phyloP scores from a whole-genome alignment of 192 early-diverging fungal genomes.

The Coemansia sp. region DNA sequence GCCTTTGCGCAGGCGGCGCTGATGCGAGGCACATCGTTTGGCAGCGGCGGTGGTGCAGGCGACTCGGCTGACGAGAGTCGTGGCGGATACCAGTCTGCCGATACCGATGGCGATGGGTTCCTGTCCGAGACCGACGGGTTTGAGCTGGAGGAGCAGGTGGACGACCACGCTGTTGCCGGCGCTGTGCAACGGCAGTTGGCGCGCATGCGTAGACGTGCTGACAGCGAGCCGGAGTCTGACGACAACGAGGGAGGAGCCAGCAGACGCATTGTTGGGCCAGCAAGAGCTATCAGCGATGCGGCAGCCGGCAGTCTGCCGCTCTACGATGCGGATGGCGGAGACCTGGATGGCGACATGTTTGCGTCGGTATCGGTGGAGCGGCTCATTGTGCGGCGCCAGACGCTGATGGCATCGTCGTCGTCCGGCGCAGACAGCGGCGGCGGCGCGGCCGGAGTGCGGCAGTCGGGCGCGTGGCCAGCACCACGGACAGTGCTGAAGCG shows the following conservation, averaged over 20 bases:
- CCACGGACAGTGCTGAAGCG: conserved; percentile 26
- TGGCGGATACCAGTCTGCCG: conserved; percentile 6
- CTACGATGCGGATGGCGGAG: background rate
- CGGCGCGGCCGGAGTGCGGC: background rate
- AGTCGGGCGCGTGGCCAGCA: conserved; percentile 11
- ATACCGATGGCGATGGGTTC: conserved; percentile 18
- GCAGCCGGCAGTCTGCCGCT: background rate
- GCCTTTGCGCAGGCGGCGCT: conserved; percentile 55
- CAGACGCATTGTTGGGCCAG: background rate
- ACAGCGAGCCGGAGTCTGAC: conserved; percentile 33
- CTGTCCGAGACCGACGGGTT: conserved; percentile 8
- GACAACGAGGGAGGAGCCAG: conserved; percentile 4
- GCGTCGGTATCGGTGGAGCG: conserved; percentile 37
- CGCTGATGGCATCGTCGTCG: conserved; percentile 5
- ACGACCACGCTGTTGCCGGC: conserved; percentile 18
- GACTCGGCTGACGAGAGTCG: background rate
- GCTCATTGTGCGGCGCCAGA: conserved; percentile 42
- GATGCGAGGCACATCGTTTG: conserved; percentile 17
- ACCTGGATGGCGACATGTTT: conserved; percentile 21
- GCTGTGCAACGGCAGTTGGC: conserved; percentile 30
- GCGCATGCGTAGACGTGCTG: conserved; percentile 10
- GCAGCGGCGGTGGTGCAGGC: background rate
- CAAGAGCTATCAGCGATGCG: background rate
- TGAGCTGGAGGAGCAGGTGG: conserved; percentile 40
- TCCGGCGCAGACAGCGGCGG: background rate